Percentiles rank a stretch among this genome's conserved stretches.
Evolutionary conservation across 345 rosid species (phyloP).

Genomic region (Raphanus raphanistrum): DNA sequence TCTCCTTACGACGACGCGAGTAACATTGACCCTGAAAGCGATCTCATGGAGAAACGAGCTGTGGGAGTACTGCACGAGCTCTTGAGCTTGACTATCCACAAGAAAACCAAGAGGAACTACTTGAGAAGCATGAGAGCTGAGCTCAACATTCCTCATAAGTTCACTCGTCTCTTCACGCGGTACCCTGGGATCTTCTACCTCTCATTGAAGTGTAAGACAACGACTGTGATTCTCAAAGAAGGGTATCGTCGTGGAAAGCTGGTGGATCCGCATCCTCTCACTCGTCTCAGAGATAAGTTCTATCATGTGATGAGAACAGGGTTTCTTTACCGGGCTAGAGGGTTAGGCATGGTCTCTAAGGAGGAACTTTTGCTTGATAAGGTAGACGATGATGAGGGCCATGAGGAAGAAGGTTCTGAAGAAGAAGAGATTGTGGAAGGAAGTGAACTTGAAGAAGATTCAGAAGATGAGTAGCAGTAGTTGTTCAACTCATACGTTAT

Average conservation of each 20-base stretch:
- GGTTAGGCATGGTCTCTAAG: slow-evolving; percentile 49
- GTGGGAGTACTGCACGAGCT: slow-evolving; percentile 93
- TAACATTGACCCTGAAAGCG: slow-evolving; percentile 71
- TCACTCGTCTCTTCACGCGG: slow-evolving; percentile 83
- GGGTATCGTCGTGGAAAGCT: slow-evolving; percentile 77
- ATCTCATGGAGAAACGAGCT: slow-evolving; percentile 95
- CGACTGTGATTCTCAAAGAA: slow-evolving; percentile 84
- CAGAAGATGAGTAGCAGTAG: slow-evolving; percentile 29
- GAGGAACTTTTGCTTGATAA: slow-evolving; percentile 49
- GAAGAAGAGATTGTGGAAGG: slow-evolving; percentile 53
- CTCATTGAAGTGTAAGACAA: slow-evolving; percentile 91
- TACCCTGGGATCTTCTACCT: slow-evolving; percentile 96
- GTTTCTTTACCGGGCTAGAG: slow-evolving; percentile 74
- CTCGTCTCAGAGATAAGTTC: slow-evolving; percentile 66
- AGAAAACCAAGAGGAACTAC: slow-evolving; percentile 96
- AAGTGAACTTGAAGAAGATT: slow-evolving; percentile 52
- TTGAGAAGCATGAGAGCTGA: slow-evolving; percentile 85
- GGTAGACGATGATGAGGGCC: slow-evolving; percentile 42
- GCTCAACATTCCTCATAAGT: slow-evolving; percentile 78
- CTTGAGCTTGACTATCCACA: slow-evolving; percentile 84
- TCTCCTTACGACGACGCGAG: slow-evolving; percentile 87
- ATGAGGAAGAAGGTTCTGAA: slow-evolving; percentile 57
- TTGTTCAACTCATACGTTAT: not conserved
- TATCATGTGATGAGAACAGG: slow-evolving; percentile 92
- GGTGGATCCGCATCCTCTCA: slow-evolving; percentile 81